Conservation (phyloP, 768 basidiomycete species). For the Mycena vulgaris region DNA sequence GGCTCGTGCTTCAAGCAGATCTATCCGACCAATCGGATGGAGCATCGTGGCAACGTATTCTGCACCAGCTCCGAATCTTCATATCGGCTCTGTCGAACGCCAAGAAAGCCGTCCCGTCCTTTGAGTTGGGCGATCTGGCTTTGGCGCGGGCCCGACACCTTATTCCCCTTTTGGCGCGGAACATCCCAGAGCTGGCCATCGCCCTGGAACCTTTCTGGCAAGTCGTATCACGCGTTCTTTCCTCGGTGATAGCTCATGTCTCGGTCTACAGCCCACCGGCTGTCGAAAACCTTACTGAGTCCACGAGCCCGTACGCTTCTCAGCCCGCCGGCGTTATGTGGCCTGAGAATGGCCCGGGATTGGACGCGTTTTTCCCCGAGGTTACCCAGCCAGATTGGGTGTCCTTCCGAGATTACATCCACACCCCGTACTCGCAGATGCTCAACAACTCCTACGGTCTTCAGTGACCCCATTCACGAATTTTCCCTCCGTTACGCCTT, state of each 20-base stretch:
- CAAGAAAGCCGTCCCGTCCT: conserved; percentile 32
- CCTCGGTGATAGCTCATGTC: conserved; percentile 17
- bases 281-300: conserved; percentile 17
- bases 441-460: conserved; percentile 32
- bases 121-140: conserved; percentile 37
- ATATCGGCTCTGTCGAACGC: conserved; percentile 35
- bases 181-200: conserved; percentile 35
- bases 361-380: conserved; percentile 39
- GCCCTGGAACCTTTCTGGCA: conserved; percentile 37
- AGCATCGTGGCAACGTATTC: conserved; percentile 33
- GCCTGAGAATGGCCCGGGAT: conserved; percentile 35
- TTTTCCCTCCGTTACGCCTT: background rate
- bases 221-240: background rate
- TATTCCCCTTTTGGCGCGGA: conserved; percentile 37
- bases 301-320: conserved; percentile 5
- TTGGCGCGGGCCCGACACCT: conserved; percentile 36
- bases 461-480: conserved; percentile 17
- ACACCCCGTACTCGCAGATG: conserved; percentile 31
- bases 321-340: conserved; percentile 28
- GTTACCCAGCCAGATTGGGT: conserved; percentile 39
- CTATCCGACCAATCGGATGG: conserved; percentile 34
- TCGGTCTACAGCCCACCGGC: conserved; percentile 4
- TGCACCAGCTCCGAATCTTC: conserved; percentile 37
- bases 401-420: conserved; percentile 39
- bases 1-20: conserved; percentile 36